Evolutionary conservation across 495 filamentous ascomycete genomes (phyloP), one percentile per base, ranked within the genome.

Genomic region (Neurospora sp.): DNA sequence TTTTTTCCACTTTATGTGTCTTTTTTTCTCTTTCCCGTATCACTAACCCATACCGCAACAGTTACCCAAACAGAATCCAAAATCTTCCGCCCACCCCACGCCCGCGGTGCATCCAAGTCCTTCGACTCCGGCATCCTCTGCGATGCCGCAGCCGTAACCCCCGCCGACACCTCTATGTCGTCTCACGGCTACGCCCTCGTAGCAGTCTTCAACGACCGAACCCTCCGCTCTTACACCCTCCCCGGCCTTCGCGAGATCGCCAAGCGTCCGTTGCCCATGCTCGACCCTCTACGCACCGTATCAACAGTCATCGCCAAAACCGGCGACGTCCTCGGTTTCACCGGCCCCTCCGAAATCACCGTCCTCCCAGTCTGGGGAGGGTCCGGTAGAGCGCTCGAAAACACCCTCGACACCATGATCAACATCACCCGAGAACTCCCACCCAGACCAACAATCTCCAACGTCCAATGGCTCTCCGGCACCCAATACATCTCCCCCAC

Each of bases 391-490:
- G 82, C 83, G 71, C 79, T 92, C 1, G 79, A 84, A 71, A 75
- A 83, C 27, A 87, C 88, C 7, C 85, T 88, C 49, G 96, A 98
- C 79, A 90, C 84, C 38, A 85, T 98, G 4, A 90, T 91, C 82
- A 97, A 97, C 75, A 88, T 91, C 5, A 84, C 91, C 74, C 88
- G 90, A 16, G 77, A 87, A 16, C 85, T 91, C 18, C 96, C 95
- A 4, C 86, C 92, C 16, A 88, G 96, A 39, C 96, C 96, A n/a
- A 97, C 95, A 1, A 99, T 99, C 69, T 95, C 93, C 10, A 97
- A 96, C 75, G 79, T 99, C 27, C 93, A 97, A 80, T 99, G 96
- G 96, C 93, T 99, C 46, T 90, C 94, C 0, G 96, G 96, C 2
- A 98, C 96, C 14, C 95, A 97, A 81, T 93, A 97, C 75, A 86